A percentile compares a stretch with the other conserved stretches of the same genome.
Conservation (phyloP, 2,329 filamentous ascomycete genomes). For the Lachnum nothofagi region DNA sequence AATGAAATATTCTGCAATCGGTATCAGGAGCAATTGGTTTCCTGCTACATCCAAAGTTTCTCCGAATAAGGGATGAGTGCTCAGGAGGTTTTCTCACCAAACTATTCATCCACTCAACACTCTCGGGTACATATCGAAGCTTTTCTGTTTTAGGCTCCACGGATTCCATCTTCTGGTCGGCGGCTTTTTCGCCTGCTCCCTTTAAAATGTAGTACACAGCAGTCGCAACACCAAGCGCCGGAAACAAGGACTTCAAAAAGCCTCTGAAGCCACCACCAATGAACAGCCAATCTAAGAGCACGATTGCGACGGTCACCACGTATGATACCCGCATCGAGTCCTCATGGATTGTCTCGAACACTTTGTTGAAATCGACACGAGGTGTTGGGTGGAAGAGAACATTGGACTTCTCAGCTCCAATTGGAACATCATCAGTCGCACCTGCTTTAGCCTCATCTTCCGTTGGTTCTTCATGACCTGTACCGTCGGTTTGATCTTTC, state of each 20-base stretch:
- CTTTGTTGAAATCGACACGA: slow-evolving; percentile 12
- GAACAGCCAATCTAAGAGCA: slow-evolving; percentile 18
- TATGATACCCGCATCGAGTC: slow-evolving; percentile 13
- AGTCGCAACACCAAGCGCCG: slow-evolving; percentile 14
- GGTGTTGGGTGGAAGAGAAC: slow-evolving; percentile 21
- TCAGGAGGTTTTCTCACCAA: too few relatives aligned
- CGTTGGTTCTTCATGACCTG: slow-evolving; percentile 2
- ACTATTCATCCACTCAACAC: slow-evolving; percentile 21
- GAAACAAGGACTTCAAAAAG: slow-evolving; percentile 16
- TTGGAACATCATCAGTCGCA: slow-evolving; percentile 20
- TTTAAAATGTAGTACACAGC: slow-evolving; percentile 14
- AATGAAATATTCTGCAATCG: too few relatives aligned
- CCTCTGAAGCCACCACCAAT: slow-evolving; percentile 18
- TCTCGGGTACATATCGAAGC: slow-evolving; percentile 17
- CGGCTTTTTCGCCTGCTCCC: slow-evolving; percentile 7
- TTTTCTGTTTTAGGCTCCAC: slow-evolving; percentile 15
- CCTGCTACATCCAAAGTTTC: too few relatives aligned
- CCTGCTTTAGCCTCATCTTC: slow-evolving; percentile 13
- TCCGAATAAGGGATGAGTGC: too few relatives aligned
- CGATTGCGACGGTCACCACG: slow-evolving; percentile 12
- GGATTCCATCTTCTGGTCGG: slow-evolving; percentile 1
- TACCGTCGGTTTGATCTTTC: slow-evolving; percentile 1
- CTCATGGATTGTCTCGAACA: slow-evolving; percentile 15
- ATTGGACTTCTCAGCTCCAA: slow-evolving; percentile 23
- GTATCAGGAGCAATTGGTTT: too few relatives aligned